Evolutionary conservation across 1,139 yeast genomes (phyloP), one percentile per base, ranked within the genome.

Genomic region (Blastobotrys apis): DNA sequence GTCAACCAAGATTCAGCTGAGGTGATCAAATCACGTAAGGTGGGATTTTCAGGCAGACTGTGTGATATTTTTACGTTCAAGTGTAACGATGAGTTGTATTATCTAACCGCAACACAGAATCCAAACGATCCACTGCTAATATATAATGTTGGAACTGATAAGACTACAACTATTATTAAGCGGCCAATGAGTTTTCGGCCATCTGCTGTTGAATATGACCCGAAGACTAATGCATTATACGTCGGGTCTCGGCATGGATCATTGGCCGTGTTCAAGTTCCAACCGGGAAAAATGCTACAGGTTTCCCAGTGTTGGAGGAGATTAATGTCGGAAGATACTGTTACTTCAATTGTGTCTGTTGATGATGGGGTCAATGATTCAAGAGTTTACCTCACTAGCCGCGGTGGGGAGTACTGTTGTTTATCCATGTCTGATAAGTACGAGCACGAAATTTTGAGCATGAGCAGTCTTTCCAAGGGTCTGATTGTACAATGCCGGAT

Each of bases 171-270:
- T 17, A 34, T 30, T 22, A 34, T 45, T 13, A 48, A 41, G n/a
- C 45, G 58, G 8, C 65, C 64, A 5, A 47, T 68, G 0, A 69
- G 72, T 31, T 81, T 84, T 56, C 76, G 79, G 2, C 72, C 85
- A 0, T 80, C 92, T 0, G 73, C 80, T 15, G 61, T 81, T 43
- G 70, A 65, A 15, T 65, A 72, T 38, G 77, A 76, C 50, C 49
- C 59, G 1, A 53, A 51, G 0, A 67, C 66, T 33, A 57, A 65
- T 19, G 67, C 72, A 62, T 56, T 84, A 4, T 58, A 84, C 21
- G 62, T 87, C 25, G 94, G 94, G 0, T 84, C 94, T 1, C 68
- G 95, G 47, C 78, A 74, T 56, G 85, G 87, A 10, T 76, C 86
- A 1, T 40, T 86, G 8, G 78, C 81, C 4, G 60, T 80, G 1